Evolutionary conservation across 495 filamentous ascomycete genomes (phyloP).

Genomic region (Cercophora newfieldiana): DNA sequence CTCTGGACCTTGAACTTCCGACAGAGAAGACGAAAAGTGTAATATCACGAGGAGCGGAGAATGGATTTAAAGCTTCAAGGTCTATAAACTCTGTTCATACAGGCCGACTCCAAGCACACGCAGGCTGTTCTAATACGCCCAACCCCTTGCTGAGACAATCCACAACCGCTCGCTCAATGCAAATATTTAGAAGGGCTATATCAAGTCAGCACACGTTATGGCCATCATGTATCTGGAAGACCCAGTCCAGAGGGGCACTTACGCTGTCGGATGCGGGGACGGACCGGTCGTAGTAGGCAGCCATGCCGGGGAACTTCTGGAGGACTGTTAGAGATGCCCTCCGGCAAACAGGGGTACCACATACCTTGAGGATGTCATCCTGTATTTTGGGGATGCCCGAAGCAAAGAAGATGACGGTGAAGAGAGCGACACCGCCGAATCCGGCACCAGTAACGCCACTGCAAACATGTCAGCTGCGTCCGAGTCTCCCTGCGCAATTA

Average conservation of each 20-base stretch:
- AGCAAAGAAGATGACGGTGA: conserved; percentile 60
- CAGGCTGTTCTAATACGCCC: conserved; percentile 13
- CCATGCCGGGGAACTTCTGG: conserved; percentile 55
- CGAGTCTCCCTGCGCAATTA: background rate
- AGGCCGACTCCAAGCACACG: conserved; percentile 13
- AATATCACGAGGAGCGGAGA: background rate
- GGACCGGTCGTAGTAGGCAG: conserved; percentile 46
- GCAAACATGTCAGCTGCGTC: background rate
- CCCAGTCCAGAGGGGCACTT: conserved; percentile 15
- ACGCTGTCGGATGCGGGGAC: conserved; percentile 61
- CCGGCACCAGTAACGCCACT: conserved; percentile 48
- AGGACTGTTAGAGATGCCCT: conserved; percentile 24
- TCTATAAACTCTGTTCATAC: conserved; percentile 28
- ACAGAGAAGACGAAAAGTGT: no score
- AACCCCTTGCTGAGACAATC: conserved; percentile 15
- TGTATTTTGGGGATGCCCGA: conserved; percentile 58
- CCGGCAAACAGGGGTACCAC: background rate
- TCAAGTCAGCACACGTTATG: conserved; percentile 12
- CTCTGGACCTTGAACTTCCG: background rate
- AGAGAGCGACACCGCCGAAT: conserved; percentile 57
- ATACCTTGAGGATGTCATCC: conserved; percentile 54
- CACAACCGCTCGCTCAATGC: conserved; percentile 7
- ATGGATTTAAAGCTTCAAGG: conserved; percentile 7
- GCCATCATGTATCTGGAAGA: no score
- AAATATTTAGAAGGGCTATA: conserved; percentile 46